Evolutionary conservation across 306 rosid genomes (phyloP).

Genomic region (Carpinus viminea): DNA sequence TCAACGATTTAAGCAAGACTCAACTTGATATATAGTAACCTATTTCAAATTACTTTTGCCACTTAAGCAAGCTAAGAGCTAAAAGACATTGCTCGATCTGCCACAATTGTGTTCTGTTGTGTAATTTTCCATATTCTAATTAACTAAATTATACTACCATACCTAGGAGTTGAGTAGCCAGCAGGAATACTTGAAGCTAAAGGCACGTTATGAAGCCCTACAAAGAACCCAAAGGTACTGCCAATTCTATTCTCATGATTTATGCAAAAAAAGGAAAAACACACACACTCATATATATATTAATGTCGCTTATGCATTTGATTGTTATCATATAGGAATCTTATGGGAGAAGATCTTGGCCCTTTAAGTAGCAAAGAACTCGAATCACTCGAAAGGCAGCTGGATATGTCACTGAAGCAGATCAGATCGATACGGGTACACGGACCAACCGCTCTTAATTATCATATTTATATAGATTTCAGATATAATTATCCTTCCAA

Average conservation of each 20-base stretch:
- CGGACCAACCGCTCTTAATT: not conserved
- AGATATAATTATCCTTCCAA: not conserved
- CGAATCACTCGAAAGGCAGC: slow-evolving; percentile 92
- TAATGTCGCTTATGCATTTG: not conserved
- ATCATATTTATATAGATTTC: not conserved
- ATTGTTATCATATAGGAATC: slow-evolving; percentile 51
- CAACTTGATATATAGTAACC: not conserved
- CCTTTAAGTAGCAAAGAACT: slow-evolving; percentile 87
- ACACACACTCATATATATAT: not conserved
- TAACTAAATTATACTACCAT: not conserved
- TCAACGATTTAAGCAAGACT: not conserved
- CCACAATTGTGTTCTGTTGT: not conserved
- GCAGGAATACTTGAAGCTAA: slow-evolving; percentile 95
- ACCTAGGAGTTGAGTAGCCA: slow-evolving; percentile 90
- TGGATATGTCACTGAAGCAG: slow-evolving; percentile 83
- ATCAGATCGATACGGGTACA: slow-evolving; percentile 90
- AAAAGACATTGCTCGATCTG: not conserved
- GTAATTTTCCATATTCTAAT: not conserved
- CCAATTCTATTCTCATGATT: not conserved
- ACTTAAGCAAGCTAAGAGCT: not conserved
- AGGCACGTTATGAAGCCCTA: slow-evolving; percentile 87
- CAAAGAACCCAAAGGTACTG: slow-evolving; percentile 81
- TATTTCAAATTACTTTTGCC: not conserved
- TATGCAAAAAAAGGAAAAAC: not conserved
- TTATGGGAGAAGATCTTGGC: slow-evolving; percentile 97